Conservation (phyloP, 78 protist species). For the Monosiga brevicollis region DNA sequence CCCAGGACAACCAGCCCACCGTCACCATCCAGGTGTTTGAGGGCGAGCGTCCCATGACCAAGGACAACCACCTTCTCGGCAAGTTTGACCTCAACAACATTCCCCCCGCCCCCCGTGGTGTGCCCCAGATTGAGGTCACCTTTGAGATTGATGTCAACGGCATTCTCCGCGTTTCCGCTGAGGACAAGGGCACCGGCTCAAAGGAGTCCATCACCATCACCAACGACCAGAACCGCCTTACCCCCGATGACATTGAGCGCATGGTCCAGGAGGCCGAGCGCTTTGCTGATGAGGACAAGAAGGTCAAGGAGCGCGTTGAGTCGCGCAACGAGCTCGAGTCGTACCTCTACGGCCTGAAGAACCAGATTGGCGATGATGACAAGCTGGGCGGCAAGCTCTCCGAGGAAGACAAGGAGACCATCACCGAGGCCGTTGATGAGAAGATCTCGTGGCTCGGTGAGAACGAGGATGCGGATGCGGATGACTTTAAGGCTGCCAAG, state of each 20-base stretch:
- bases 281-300: conserved; percentile 79
- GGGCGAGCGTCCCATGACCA: conserved; percentile 94
- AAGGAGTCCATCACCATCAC: conserved; percentile 80
- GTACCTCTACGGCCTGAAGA: conserved; percentile 59
- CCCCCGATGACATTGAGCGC: conserved; percentile 79
- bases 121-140: conserved; percentile 92
- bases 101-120: conserved; percentile 90
- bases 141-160: conserved; percentile 88
- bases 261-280: conserved; percentile 88
- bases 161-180: conserved; percentile 86
- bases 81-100: conserved; percentile 79
- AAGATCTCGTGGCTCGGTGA: conserved; percentile 85
- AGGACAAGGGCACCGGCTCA: conserved; percentile 83
- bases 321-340: conserved; percentile 70
- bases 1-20: conserved; percentile 87
- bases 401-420: conserved; percentile 79
- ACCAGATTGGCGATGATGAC: conserved; percentile 54
- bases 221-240: conserved; percentile 85
- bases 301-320: conserved; percentile 60
- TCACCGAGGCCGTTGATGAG: conserved; percentile 72
- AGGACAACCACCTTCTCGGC: conserved; percentile 88
- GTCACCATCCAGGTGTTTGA: conserved; percentile 91
- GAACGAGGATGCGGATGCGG: conserved; percentile 69
- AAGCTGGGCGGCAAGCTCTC: conserved; percentile 81
- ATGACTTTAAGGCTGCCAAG: conserved; percentile 86